These are phyloP conservation scores for Globisporangium canariense DNA, from an alignment of 352 stramenopile genomes.

Conservation along the genomic window DNA sequence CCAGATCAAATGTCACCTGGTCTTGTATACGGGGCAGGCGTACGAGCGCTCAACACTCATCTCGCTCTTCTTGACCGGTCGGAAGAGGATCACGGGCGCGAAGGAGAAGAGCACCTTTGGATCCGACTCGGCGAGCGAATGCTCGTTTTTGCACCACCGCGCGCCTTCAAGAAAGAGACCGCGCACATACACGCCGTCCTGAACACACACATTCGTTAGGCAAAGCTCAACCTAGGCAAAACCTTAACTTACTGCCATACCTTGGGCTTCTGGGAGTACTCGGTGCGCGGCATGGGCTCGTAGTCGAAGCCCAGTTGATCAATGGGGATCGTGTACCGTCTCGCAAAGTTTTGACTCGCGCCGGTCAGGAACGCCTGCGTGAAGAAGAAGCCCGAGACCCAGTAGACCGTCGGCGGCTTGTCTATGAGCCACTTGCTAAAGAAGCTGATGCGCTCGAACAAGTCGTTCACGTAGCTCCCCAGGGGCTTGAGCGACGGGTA, in stretches of 20 bases:
- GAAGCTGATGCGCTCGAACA: constrained; percentile 90
- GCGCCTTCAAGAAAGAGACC: constrained; percentile 89
- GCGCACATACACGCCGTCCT: constrained; percentile 86
- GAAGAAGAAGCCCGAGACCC: constrained; percentile 96
- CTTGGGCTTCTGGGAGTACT: constrained; percentile 71
- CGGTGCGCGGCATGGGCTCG: constrained; percentile 71
- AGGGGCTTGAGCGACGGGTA: constrained; percentile 94
- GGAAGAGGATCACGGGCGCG: constrained; percentile 83
- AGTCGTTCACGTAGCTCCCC: constrained; percentile 87
- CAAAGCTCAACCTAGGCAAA: background rate
- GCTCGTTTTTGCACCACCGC: constrained; percentile 76
- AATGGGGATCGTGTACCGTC: constrained; percentile 91
- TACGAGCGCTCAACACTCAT: constrained; percentile 73
- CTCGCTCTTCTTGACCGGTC: constrained; percentile 72
- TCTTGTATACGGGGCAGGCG: constrained; percentile 94
- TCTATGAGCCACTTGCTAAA: constrained; percentile 89
- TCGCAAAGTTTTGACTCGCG: constrained; percentile 92
- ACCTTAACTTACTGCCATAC: constrained; percentile 20
- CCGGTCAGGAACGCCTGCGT: constrained; percentile 95
- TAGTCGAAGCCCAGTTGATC: constrained; percentile 82
- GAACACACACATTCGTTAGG: background rate
- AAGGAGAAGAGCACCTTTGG: constrained; percentile 88
- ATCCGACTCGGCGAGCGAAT: constrained; percentile 73
- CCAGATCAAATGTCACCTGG: constrained; percentile 35
- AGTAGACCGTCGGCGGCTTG: constrained; percentile 88